Conservation (phyloP, 768 basidiomycete species). For the Trametes punicea region DNA sequence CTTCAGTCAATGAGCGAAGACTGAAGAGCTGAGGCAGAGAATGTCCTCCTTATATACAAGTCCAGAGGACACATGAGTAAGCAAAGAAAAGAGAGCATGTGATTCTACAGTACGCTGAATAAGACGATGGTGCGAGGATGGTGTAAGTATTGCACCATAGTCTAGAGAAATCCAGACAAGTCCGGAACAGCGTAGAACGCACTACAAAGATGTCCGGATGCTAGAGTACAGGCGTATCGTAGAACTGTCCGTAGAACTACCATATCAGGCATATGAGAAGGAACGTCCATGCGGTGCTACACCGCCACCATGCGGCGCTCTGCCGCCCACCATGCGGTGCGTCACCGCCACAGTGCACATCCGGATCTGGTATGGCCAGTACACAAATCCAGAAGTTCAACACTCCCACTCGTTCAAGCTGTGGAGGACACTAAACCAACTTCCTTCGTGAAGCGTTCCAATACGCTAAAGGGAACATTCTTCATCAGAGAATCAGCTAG, state of each 20-base stretch:
- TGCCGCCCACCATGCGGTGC: no score
- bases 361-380: no score
- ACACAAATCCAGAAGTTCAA: background rate
- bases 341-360: no score
- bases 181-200: no score
- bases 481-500: no score
- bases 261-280: no score
- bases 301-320: no score
- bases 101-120: background rate
- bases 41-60: constrained; percentile 4
- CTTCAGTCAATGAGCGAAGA: background rate
- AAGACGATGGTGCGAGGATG: background rate
- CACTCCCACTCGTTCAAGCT: constrained; percentile 11
- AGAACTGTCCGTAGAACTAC: background rate
- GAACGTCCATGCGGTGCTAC: no score
- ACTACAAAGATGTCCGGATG: no score
- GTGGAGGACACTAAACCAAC: background rate
- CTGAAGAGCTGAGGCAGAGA: background rate
- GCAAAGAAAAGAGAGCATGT: background rate
- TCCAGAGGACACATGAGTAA: background rate
- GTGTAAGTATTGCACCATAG: background rate
- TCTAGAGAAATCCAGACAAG: background rate
- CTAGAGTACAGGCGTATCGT: no score
- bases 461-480: no score
- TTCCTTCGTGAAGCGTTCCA: no score